Conservation (phyloP, 352 stramenopile genomes). For the Phytophthora megakarya region DNA sequence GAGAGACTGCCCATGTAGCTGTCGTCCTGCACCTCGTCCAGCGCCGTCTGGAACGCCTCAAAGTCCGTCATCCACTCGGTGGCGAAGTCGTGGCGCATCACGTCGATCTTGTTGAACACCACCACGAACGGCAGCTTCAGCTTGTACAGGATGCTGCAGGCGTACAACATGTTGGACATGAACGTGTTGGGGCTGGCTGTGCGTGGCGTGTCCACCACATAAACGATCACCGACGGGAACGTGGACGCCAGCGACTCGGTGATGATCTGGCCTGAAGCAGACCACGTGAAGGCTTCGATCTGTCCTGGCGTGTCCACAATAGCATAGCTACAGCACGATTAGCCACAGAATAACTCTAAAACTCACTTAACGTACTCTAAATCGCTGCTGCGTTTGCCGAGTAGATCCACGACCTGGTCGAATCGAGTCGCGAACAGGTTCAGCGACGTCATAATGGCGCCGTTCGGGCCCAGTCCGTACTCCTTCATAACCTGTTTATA, state of each 20-base stretch:
- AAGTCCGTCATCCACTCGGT: conserved; percentile 99
- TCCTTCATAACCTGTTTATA: conserved; percentile 99
- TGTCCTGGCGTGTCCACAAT: conserved; percentile 99
- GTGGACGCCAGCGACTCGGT: conserved; percentile 96
- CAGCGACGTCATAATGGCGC: conserved; percentile 98
- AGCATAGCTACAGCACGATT: conserved; percentile 80
- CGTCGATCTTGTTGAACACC: conserved; percentile 99
- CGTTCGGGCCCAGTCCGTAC: conserved; percentile 98
- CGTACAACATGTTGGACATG: conserved; percentile 99
- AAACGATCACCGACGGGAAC: conserved; percentile 98
- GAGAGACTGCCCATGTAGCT: conserved; percentile 94
- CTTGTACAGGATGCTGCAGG: conserved; percentile 99
- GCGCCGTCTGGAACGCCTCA: conserved; percentile 96
- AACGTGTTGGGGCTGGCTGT: conserved; percentile 97
- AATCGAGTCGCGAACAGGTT: conserved; percentile 99
- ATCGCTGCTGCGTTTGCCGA: conserved; percentile 88
- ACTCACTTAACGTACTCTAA: conserved; percentile 72
- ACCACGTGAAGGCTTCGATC: conserved; percentile 99
- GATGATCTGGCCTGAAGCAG: conserved; percentile 97
- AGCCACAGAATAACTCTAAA: background rate
- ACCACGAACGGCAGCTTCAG: conserved; percentile 97
- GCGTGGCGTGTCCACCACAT: conserved; percentile 98
- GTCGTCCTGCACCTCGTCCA: conserved; percentile 91
- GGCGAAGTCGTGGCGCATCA: conserved; percentile 93
- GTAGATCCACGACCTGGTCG: conserved; percentile 96